Evolutionary conservation across 2,329 filamentous ascomycete genomes (phyloP), one percentile per base, ranked within the genome.

Genomic region (Huntiella savannae): DNA sequence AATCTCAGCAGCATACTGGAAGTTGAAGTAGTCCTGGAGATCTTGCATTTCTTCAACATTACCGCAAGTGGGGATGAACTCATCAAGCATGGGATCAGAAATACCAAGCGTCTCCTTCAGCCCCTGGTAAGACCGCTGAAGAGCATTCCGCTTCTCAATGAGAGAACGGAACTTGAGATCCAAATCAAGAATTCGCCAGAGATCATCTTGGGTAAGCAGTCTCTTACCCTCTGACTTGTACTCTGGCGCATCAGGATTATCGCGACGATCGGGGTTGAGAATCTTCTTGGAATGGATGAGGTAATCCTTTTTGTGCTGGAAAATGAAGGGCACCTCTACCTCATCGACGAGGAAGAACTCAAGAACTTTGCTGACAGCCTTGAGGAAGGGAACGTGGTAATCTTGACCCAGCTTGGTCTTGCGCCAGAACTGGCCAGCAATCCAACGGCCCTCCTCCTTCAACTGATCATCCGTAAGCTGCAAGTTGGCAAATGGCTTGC

Each of bases 281-380:
- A 73, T 70, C 57, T 83, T 86, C 53, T 79, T 79, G 17, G 82
- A 82, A 56, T 96, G 85, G 48, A 98, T 92, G 38, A 98, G 72
- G 58, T 96, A 98, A 60, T 98, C 91, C 62, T 95, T 94, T 51
- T 91, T 84, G 58, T 98, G 91, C 60, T 95, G 88, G 61, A 95
- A 95, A 54, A 98, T 91, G 60, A 94, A 98, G 0, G 91, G 88
- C 1, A 95, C 86, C 61, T 98, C 91, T 55, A 88, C 85, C 54
- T 93, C 84, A 53, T 96, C 87, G 3, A 88, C 77, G 43, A 94
- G 84, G 62, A 98, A 85, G 58, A 96, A 95, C 56, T 95, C 84
- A 35, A 98, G 71, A 8, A 96, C 87, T 60, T 94, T 93, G 54
- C 79, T 78, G 46, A 98, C 79, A 4, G 88, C 83, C 55, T 82